phyloP scores from a whole-genome alignment of 2,329 filamentous ascomycete genomes.

The Cadophora luteo-olivacea region DNA sequence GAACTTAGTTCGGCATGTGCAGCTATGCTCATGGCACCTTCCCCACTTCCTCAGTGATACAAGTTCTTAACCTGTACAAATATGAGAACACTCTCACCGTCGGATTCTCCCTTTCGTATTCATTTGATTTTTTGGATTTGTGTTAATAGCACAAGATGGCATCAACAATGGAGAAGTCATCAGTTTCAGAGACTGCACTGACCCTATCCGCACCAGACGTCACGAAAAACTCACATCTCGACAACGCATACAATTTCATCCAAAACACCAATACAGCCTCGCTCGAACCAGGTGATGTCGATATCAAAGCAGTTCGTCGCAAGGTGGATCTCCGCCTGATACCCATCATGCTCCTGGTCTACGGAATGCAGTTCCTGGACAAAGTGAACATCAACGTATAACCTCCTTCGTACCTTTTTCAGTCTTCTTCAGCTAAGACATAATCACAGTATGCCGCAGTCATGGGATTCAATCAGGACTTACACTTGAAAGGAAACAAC shows the following conservation, averaged over 20 bases:
- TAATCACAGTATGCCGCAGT: constrained; percentile 54
- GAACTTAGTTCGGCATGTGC: not conserved
- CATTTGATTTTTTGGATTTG: not conserved
- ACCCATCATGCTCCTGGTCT: constrained; percentile 66
- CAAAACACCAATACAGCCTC: not conserved
- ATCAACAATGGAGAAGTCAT: not conserved
- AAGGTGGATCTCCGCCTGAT: constrained; percentile 66
- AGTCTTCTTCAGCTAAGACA: not conserved
- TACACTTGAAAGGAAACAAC: constrained; percentile 62
- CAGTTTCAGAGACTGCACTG: not conserved
- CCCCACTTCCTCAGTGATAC: too few relatives aligned
- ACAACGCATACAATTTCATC: constrained; percentile 1
- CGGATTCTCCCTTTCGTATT: not conserved
- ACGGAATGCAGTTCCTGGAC: constrained; percentile 69
- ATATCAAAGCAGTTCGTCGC: constrained; percentile 51
- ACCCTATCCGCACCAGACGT: not conserved
- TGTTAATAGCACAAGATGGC: not conserved
- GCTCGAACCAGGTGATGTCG: not conserved
- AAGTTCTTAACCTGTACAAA: too few relatives aligned
- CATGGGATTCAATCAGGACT: constrained; percentile 65
- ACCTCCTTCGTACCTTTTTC: not conserved
- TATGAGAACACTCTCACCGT: too few relatives aligned
- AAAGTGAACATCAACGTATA: constrained; percentile 63
- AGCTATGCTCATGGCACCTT: too few relatives aligned
- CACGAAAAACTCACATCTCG: not conserved